Evolutionary conservation across 495 filamentous ascomycete species (phyloP).

Genomic region (Terfezia boudieri): DNA sequence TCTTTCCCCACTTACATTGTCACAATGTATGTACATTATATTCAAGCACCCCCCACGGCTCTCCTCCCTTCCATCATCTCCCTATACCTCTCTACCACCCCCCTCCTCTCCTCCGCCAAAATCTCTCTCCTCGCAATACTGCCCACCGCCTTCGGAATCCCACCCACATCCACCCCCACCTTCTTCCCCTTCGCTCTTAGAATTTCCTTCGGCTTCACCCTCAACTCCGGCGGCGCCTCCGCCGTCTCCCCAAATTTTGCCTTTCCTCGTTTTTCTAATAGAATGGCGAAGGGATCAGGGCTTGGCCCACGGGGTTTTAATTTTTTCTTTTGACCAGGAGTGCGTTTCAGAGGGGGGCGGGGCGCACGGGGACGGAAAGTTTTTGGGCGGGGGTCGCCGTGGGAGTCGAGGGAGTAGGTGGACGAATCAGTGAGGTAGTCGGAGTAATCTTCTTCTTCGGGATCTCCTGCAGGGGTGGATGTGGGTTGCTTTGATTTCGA

Average conservation of each 20-base stretch:
- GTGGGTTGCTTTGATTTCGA: background rate
- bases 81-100: conserved; percentile 63
- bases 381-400: background rate
- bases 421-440: too few relatives aligned
- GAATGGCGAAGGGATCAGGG: conserved; percentile 58
- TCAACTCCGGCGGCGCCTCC: conserved; percentile 54
- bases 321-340: background rate
- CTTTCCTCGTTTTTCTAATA: conserved; percentile 38
- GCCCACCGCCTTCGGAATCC: conserved; percentile 53
- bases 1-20: too few relatives aligned
- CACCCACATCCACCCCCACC: conserved; percentile 36
- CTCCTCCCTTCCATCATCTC: conserved; percentile 52
- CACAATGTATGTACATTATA: too few relatives aligned
- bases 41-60: background rate
- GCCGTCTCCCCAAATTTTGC: conserved; percentile 56
- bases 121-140: conserved; percentile 69
- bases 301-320: background rate
- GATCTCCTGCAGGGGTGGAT: background rate
- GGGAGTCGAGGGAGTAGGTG: background rate
- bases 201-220: conserved; percentile 34
- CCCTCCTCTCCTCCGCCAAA: conserved; percentile 46
- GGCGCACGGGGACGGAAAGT: background rate
- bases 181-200: conserved; percentile 19
- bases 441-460: background rate
- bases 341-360: background rate